Evolutionary conservation across 2,329 filamentous ascomycete genomes (phyloP).

Genomic region (Peltaster fructicola): DNA sequence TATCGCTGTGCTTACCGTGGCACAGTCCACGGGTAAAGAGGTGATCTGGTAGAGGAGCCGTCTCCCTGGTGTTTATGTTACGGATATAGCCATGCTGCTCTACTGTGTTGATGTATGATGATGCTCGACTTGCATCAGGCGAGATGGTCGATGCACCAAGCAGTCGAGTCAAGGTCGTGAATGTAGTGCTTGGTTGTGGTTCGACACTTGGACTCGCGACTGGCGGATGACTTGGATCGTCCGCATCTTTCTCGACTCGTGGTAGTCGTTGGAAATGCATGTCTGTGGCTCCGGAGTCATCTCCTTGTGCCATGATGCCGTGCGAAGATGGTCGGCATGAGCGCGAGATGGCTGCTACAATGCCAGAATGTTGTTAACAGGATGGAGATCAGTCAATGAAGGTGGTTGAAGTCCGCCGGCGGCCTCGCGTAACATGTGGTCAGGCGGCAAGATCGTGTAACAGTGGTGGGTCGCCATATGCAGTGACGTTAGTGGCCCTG

Average conservation of each 20-base stretch:
- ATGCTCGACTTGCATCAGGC: slow-evolving; percentile 21
- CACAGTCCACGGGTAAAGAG: slow-evolving; percentile 35
- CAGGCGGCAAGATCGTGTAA: too few species aligned
- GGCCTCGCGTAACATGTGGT: too few species aligned
- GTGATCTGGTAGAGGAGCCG: slow-evolving; percentile 28
- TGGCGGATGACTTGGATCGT: slow-evolving; percentile 28
- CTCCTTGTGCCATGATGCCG: too few species aligned
- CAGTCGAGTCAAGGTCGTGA: slow-evolving; percentile 27
- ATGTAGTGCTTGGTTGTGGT: slow-evolving; percentile 22
- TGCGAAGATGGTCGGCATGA: too few species aligned
- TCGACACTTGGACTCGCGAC: slow-evolving; percentile 15
- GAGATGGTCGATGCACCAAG: slow-evolving; percentile 23
- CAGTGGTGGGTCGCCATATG: too few species aligned
- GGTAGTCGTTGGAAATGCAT: slow-evolving; percentile 22
- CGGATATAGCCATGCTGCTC: slow-evolving; percentile 6
- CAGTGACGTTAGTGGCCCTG: too few species aligned
- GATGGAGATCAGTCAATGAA: too few species aligned
- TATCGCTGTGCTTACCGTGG: slow-evolving; percentile 35
- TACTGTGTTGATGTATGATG: slow-evolving; percentile 21
- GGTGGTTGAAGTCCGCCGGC: too few species aligned
- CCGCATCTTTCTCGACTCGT: slow-evolving; percentile 29
- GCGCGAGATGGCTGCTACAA: too few species aligned
- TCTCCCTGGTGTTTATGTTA: slow-evolving; percentile 9
- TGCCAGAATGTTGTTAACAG: too few species aligned
- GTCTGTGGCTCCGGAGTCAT: too few species aligned